Conservation (phyloP, 805 yeast genomes). For the Saturnispora dispora region DNA sequence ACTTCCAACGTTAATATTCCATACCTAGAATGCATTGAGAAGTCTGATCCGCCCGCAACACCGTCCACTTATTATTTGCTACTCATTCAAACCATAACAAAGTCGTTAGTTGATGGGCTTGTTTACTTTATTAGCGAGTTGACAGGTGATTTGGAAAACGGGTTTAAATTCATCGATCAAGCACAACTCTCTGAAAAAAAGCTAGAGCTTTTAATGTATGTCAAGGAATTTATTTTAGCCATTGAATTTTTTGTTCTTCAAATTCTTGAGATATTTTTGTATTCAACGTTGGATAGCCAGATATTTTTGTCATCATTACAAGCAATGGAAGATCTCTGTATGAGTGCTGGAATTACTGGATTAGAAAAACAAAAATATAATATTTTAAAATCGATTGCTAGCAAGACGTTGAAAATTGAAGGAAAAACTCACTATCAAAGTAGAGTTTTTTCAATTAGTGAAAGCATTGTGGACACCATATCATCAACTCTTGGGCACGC, state of each 20-base stretch:
- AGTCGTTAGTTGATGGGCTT: conserved; percentile 58
- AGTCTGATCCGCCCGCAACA: conserved; percentile 61
- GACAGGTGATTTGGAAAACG: conserved; percentile 13
- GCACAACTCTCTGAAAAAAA: conserved; percentile 6
- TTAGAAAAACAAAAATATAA: conserved; percentile 49
- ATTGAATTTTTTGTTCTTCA: conserved; percentile 34
- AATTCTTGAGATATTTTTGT: conserved; percentile 43
- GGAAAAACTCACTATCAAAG: conserved; percentile 26
- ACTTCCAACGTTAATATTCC: conserved; percentile 42
- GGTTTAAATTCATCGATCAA: neutral
- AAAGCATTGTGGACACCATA: conserved; percentile 42
- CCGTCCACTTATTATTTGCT: conserved; percentile 55
- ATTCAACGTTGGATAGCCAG: conserved; percentile 62
- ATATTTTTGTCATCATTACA: conserved; percentile 59
- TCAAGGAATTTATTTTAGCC: conserved; percentile 25
- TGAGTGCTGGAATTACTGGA: conserved; percentile 71
- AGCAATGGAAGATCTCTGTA: conserved; percentile 72
- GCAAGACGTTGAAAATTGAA: conserved; percentile 34
- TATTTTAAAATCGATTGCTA: conserved; percentile 38
- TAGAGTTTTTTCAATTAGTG: conserved; percentile 38
- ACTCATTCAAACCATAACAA: conserved; percentile 46
- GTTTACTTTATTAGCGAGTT: conserved; percentile 39
- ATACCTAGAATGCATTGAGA: conserved; percentile 72
- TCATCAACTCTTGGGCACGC: conserved; percentile 35
- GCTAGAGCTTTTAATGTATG: conserved; percentile 10